These are phyloP conservation scores for Apostasia shenzhenica DNA, from an alignment of 106 monocot species.

Conservation along the genomic window DNA sequence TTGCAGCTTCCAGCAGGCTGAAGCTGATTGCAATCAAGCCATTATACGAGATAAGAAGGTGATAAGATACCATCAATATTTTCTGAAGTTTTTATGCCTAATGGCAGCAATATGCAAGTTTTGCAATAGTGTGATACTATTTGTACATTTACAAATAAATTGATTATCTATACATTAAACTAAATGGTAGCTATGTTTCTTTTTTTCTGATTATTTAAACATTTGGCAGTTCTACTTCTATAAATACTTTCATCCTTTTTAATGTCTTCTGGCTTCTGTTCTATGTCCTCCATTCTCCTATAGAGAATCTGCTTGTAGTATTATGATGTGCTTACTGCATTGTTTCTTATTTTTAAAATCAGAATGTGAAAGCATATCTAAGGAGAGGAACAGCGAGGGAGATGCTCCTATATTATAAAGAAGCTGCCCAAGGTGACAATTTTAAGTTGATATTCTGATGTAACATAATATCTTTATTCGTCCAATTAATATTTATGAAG, in stretches of 20 bases:
- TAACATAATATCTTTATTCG: no score
- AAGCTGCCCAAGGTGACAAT: conserved; percentile 73
- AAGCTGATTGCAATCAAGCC: conserved; percentile 91
- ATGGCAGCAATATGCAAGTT: not conserved
- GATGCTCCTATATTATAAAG: conserved; percentile 68
- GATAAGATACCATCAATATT: not conserved
- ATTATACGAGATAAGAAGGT: conserved; percentile 92
- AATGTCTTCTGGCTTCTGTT: no score
- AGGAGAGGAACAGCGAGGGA: conserved; percentile 90
- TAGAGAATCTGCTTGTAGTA: not conserved
- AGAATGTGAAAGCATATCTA: conserved; percentile 97
- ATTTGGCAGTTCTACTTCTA: no score
- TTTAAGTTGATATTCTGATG: not conserved
- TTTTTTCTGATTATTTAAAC: no score
- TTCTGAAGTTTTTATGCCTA: not conserved
- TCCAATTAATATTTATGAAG: no score
- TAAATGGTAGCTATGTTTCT: no score
- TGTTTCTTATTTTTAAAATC: conserved; percentile 3
- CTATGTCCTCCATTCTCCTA: no score
- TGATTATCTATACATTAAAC: no score
- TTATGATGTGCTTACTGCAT: not conserved
- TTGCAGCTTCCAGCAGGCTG: conserved; percentile 88
- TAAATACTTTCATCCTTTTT: no score
- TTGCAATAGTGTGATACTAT: no score
- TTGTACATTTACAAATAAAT: no score